Evolutionary conservation across 495 filamentous ascomycete genomes (phyloP).

Genomic region (Aspergillus affinis): DNA sequence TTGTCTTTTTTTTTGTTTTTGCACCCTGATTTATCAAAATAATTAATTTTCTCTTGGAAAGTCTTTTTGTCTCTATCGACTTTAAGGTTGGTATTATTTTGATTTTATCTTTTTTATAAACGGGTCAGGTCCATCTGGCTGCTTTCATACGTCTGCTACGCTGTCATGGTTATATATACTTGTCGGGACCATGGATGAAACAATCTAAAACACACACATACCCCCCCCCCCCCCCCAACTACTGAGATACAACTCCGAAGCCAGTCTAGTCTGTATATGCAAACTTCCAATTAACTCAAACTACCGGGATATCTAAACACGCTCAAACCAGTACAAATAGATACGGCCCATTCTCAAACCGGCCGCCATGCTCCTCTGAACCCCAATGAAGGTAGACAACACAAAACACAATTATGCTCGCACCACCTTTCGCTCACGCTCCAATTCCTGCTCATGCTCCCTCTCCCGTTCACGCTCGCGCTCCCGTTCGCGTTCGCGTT

Average conservation of each 20-base stretch:
- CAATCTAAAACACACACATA: too few relatives aligned
- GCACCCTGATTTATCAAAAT: too few relatives aligned
- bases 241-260: too few relatives aligned
- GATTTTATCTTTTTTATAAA: neutral
- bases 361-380: neutral
- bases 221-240: too few relatives aligned
- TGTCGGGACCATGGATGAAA: neutral
- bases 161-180: too few relatives aligned
- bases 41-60: too few relatives aligned
- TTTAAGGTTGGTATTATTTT: too few relatives aligned
- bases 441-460: constrained; percentile 27
- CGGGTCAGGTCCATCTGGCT: too few relatives aligned
- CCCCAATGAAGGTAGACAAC: neutral
- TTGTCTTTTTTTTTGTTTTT: constrained; percentile 9
- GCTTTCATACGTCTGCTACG: too few relatives aligned
- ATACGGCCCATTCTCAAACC: constrained; percentile 9
- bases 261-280: constrained; percentile 11
- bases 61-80: too few relatives aligned
- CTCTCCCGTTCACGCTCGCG: constrained; percentile 31
- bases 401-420: constrained; percentile 18
- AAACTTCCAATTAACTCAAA: constrained; percentile 24
- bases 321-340: constrained; percentile 17
- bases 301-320: constrained; percentile 29
- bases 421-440: constrained; percentile 30
- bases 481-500: constrained; percentile 27